A percentile compares a stretch with the other conserved stretches of the same genome.
phyloP scores from a whole-genome alignment of 169 alveolate species.

The Prorocentrum cordatum region DNA sequence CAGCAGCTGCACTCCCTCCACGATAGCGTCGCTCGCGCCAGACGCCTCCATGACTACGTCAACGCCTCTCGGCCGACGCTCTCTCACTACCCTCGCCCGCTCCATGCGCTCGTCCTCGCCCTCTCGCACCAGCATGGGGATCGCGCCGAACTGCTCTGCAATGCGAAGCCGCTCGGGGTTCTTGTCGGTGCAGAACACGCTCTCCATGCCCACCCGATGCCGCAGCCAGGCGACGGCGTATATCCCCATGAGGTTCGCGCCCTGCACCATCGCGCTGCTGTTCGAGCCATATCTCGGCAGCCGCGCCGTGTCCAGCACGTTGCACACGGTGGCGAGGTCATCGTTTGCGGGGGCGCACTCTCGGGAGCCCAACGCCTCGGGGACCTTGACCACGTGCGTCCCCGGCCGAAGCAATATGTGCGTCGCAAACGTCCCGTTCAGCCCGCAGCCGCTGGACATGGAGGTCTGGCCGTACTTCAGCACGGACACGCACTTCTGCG shows the following conservation, averaged over 20 bases:
- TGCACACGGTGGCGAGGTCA: conserved; percentile 44
- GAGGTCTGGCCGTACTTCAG: conserved; percentile 52
- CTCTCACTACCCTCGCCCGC: conserved; percentile 16
- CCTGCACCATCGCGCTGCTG: conserved; percentile 64
- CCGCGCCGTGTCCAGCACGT: conserved; percentile 43
- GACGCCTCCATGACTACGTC: conserved; percentile 63
- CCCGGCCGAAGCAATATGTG: conserved; percentile 54
- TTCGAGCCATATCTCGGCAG: conserved; percentile 62
- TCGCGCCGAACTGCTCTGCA: background rate
- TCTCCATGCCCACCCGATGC: conserved; percentile 61
- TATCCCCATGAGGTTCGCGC: conserved; percentile 31
- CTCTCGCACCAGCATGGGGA: background rate
- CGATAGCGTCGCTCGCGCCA: conserved; percentile 34
- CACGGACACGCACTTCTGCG: conserved; percentile 46
- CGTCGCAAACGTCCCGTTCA: conserved; percentile 52
- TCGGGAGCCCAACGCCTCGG: conserved; percentile 19
- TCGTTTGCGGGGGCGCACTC: conserved; percentile 51
- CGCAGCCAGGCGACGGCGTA: conserved; percentile 65
- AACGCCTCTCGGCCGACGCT: conserved; percentile 22
- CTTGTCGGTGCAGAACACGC: conserved; percentile 55
- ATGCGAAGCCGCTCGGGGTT: conserved; percentile 29
- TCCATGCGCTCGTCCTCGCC: conserved; percentile 4
- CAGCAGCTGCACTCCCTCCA: conserved; percentile 54
- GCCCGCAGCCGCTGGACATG: conserved; percentile 34
- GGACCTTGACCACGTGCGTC: conserved; percentile 55